phyloP scores from a whole-genome alignment of 257 asterid genomes.

The Anisodus acutangulus region DNA sequence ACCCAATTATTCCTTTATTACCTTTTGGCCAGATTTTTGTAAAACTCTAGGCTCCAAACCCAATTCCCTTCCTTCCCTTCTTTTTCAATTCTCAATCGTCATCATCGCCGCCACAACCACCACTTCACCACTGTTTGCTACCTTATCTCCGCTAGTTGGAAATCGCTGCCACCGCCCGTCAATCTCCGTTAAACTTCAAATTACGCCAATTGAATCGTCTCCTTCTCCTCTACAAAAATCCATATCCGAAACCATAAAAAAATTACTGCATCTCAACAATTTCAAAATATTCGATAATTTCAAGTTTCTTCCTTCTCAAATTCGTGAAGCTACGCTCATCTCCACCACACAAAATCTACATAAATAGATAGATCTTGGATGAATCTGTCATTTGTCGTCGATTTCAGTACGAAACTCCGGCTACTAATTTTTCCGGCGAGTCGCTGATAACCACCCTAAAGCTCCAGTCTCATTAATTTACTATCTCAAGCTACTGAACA shows the following conservation, averaged over 20 bases:
- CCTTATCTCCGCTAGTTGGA: too few species aligned
- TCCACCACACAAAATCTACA: neutral
- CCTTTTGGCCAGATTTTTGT: neutral
- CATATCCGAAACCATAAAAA: too few species aligned
- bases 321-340: neutral
- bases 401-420: neutral
- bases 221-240: too few species aligned
- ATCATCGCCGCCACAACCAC: too few species aligned
- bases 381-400: too few species aligned
- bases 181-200: too few species aligned
- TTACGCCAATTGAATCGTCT: too few species aligned
- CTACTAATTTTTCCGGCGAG: neutral
- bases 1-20: too few species aligned
- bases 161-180: too few species aligned
- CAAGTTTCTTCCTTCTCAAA: neutral
- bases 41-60: neutral
- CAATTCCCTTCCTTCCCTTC: neutral
- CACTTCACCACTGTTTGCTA: too few species aligned
- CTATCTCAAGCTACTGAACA: neutral
- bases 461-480: neutral
- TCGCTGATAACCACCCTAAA: neutral
- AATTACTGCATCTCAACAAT: neutral
- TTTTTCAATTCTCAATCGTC: too few species aligned
- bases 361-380: too few species aligned
- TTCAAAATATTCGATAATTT: neutral